These are phyloP conservation scores for Aspergillus coremiiformis DNA, from an alignment of 495 filamentous ascomycete genomes.

Conservation along the genomic window DNA sequence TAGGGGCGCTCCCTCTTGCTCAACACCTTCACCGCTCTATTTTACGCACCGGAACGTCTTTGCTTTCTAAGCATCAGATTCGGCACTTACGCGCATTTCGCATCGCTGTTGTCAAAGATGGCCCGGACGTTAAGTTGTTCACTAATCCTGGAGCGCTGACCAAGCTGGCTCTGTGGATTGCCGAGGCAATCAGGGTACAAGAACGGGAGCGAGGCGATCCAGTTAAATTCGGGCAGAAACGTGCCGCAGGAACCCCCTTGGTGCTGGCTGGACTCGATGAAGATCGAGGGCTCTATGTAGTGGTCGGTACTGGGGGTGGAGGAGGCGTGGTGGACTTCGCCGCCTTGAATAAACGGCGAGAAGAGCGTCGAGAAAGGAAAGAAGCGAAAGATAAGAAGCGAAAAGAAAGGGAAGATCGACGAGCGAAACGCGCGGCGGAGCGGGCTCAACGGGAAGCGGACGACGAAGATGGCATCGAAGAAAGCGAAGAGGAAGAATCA, in stretches of 20 bases:
- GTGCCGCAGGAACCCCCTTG: slow-evolving; percentile 61
- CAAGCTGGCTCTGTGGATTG: slow-evolving; percentile 89
- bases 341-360: slow-evolving; percentile 54
- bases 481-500: slow-evolving; percentile 37
- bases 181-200: slow-evolving; percentile 83
- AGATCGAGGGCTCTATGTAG: slow-evolving; percentile 76
- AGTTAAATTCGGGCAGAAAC: slow-evolving; percentile 53
- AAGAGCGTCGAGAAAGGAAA: slow-evolving; percentile 54
- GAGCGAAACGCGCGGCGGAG: slow-evolving; percentile 35
- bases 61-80: slow-evolving; percentile 91
- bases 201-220: slow-evolving; percentile 70
- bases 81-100: slow-evolving; percentile 85
- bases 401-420: slow-evolving; percentile 56
- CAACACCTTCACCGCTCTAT: slow-evolving; percentile 89
- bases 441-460: slow-evolving; percentile 44
- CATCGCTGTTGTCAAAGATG: slow-evolving; percentile 92
- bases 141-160: slow-evolving; percentile 85
- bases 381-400: slow-evolving; percentile 52
- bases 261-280: slow-evolving; percentile 89
- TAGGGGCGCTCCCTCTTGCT: slow-evolving; percentile 77
- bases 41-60: slow-evolving; percentile 80
- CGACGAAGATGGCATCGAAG: slow-evolving; percentile 55
- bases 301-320: slow-evolving; percentile 81
- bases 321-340: slow-evolving; percentile 55
- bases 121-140: slow-evolving; percentile 82